Conservation (phyloP, 2,329 filamentous ascomycete genomes). For the Claviceps paspali region DNA sequence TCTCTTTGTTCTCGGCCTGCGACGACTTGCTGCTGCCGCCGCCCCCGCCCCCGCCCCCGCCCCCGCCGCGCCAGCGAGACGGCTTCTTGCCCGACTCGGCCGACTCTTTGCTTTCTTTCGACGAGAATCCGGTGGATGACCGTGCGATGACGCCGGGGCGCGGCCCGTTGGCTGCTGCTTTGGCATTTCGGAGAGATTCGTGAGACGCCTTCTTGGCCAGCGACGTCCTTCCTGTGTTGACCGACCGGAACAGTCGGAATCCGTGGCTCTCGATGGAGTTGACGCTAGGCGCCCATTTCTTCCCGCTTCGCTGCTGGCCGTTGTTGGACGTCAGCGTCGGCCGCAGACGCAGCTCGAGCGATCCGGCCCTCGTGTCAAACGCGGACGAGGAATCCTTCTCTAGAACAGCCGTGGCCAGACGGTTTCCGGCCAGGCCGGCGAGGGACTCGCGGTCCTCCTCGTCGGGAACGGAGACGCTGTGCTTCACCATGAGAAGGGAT, state of each 20-base stretch:
- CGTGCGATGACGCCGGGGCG: slow-evolving; percentile 28
- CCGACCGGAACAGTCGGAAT: slow-evolving; percentile 36
- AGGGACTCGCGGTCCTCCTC: slow-evolving; percentile 30
- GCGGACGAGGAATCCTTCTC: slow-evolving; percentile 29
- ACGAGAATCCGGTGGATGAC: slow-evolving; percentile 29
- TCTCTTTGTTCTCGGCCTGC: slow-evolving; percentile 33
- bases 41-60: slow-evolving; percentile 35
- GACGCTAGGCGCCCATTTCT: slow-evolving; percentile 34
- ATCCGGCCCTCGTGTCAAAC: slow-evolving; percentile 51
- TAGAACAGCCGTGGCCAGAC: slow-evolving; percentile 19
- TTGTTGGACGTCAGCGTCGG: slow-evolving; percentile 58
- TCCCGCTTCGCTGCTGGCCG: slow-evolving; percentile 18
- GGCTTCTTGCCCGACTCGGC: slow-evolving; percentile 28
- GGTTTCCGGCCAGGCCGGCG: slow-evolving; percentile 21
- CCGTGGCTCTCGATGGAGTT: slow-evolving; percentile 26
- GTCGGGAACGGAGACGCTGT: slow-evolving; percentile 9
- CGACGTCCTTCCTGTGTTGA: slow-evolving; percentile 25
- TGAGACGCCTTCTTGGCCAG: slow-evolving; percentile 37
- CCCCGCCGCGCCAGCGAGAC: slow-evolving; percentile 38
- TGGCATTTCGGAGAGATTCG: slow-evolving; percentile 35
- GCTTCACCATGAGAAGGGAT: slow-evolving; percentile 43
- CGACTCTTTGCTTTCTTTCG: slow-evolving; percentile 23
- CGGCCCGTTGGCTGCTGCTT: slow-evolving; percentile 14
- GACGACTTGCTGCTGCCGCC: too few relatives aligned
- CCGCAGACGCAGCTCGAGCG: slow-evolving; percentile 66